These are phyloP conservation scores for Helenozyma baotianmanensis DNA, from an alignment of 805 yeast species.

Conservation along the genomic window DNA sequence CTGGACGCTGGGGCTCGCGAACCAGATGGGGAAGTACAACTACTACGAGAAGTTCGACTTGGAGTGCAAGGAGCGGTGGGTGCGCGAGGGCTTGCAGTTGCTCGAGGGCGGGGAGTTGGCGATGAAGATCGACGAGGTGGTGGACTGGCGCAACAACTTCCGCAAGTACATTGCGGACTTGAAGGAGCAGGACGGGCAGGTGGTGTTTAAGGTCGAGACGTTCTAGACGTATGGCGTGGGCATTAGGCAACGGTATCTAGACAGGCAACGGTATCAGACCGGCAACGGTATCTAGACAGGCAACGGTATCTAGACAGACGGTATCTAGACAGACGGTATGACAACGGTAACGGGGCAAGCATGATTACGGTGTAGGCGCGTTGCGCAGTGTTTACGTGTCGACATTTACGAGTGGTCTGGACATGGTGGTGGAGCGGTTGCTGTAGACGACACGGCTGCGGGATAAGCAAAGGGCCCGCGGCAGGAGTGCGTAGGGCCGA, in stretches of 20 bases:
- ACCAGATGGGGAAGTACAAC: conserved; percentile 26
- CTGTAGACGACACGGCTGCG: no score
- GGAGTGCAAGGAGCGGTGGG: conserved; percentile 26
- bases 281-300: no score
- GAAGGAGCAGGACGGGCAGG: conserved; percentile 27
- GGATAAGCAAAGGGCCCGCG: no score
- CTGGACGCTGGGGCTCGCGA: conserved; percentile 32
- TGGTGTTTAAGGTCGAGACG: conserved; percentile 34
- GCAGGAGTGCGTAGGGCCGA: no score
- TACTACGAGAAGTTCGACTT: conserved; percentile 32
- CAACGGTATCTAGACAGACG: no score
- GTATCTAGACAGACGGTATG: no score
- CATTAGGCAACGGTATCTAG: background rate
- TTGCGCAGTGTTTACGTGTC: no score
- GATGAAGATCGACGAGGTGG: conserved; percentile 25
- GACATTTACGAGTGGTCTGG: no score
- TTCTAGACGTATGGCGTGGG: conserved; percentile 16
- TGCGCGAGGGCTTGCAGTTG: conserved; percentile 27
- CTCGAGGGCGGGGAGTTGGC: conserved; percentile 24
- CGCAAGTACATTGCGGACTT: conserved; percentile 23
- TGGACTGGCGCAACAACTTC: conserved; percentile 38
- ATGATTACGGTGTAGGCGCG: no score
- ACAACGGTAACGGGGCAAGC: no score
- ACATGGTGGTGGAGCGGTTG: no score
- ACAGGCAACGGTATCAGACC: no score